Evolutionary conservation across 1,139 yeast genomes (phyloP), one percentile per base, ranked within the genome.

Genomic region (Hansenula sp.): DNA sequence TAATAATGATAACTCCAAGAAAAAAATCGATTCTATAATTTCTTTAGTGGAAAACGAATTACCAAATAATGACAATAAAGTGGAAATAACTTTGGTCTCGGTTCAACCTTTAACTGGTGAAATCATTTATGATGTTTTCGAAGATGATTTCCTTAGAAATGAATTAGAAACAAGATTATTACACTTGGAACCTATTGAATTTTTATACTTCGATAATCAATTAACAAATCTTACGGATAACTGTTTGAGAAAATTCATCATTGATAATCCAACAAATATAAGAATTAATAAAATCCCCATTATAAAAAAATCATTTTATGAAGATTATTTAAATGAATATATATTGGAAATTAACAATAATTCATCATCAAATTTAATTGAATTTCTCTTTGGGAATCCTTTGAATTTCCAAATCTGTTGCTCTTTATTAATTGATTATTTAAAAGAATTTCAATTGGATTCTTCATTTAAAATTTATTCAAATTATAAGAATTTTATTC

Each of bases 81-180:
- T 44, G 3, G 46, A 43, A 15, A 58, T 72, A 45, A 71, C 77
- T 0, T 46, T 88, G 1, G 76, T 89, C 11, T 89, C 94, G 0
- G 81, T 86, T 0, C 86, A 86, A 49, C 82, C 93, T 0, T 69
- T 81, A 3, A 84, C 93, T 1, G 97, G 97, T 0, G 90, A 85
- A 42, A 74, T 90, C 5, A 62, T 87, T 0, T 77, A 77, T 50
- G 98, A 93, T 59, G 63, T 66, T 8, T 89, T 93, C 58, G 60
- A 59, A 3, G 93, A 84, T 55, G 70, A 72, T 28, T 63, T 68
- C 3, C 62, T 78, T 24, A 68, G 81, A 21, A 74, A 70, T 35
- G 84, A 83, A 51, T 63, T 91, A 30, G 91, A 86, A 49, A 87
- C 95, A 0, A 65, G 97, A 40, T 63, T 90, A 16, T 66, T 77